Evolutionary conservation across 2,329 filamentous ascomycete species (phyloP).

Genomic region (Metarhizium robertsii): DNA sequence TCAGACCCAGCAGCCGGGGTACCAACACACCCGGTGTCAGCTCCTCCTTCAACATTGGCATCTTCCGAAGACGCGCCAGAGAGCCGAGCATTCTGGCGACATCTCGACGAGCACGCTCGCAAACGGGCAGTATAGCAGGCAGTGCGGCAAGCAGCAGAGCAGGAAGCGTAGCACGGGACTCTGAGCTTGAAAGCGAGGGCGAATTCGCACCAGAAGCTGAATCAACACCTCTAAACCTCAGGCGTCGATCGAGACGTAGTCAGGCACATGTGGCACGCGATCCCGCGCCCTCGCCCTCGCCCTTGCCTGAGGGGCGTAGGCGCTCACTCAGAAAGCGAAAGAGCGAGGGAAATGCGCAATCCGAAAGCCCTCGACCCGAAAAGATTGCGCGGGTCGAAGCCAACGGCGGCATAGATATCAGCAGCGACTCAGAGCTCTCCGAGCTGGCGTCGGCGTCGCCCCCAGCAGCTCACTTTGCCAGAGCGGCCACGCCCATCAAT

Average conservation of each 20-base stretch:
- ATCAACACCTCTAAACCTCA: constrained; percentile 51
- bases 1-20: constrained; percentile 42
- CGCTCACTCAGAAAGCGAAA: constrained; percentile 45
- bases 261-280: constrained; percentile 11
- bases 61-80: constrained; percentile 46
- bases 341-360: constrained; percentile 33
- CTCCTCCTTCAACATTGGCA: constrained; percentile 44
- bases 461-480: constrained; percentile 16
- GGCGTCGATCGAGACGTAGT: constrained; percentile 27
- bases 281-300: constrained; percentile 18
- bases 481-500: constrained; percentile 33
- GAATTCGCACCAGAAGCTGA: constrained; percentile 55
- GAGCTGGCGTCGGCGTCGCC: constrained; percentile 27
- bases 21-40: constrained; percentile 38
- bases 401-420: constrained; percentile 14
- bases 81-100: constrained; percentile 55
- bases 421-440: constrained; percentile 29
- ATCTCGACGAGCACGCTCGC: constrained; percentile 31
- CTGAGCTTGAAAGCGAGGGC: constrained; percentile 31
- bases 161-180: constrained; percentile 20
- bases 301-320: constrained; percentile 9
- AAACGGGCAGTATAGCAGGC: constrained; percentile 13
- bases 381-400: constrained; percentile 22
- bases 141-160: constrained; percentile 5
- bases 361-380: constrained; percentile 26